Base-by-base conservation (phyloP, 177 flowering plant genomes). In the Vitis hybrid region DNA sequence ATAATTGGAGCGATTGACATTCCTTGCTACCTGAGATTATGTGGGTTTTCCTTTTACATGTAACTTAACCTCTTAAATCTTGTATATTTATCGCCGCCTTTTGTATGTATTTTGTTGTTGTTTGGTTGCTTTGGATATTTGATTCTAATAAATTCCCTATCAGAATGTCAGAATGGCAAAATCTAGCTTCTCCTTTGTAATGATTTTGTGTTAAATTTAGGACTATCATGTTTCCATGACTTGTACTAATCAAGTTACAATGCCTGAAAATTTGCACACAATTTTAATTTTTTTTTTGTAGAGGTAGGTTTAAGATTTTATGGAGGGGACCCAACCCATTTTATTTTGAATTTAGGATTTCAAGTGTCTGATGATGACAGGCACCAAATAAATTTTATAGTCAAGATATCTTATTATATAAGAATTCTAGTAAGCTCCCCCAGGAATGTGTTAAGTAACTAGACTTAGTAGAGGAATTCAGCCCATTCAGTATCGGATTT, bases 1-100 rank as follows among this genome's bases (percentile, higher is more conserved):
- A 92, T 78, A 82, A 83, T 73, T 92, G 97, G 95, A 92, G 95
- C 62, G 95, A 90, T 66, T 90, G 74, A 86, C 62, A 45, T 65
- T 55, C 8, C 9, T 30, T 59, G 52, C 61, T 32, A 32, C 54
- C 54, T 19, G 45, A 5, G 45, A 7, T 40, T 7, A 40, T 40
- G 45, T 40, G 45, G 45, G 45, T 40, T 40, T 26, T 26, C 0
- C 56, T 54, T 15, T 54, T 55, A 14, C 5, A 14, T 55, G 58
- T 55, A 55, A 17, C 58, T 55, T 55, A 14, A 14, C 58, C 18
- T 55, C 17, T 55, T 55, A 14, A 55, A 55, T 58, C 30, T 8
- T 19, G 26, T 18, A 7, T 58, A 18, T 32, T 61, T n/a, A 2
- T 21, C 5, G 2, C n/a, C 51, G 30, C 18, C 26, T 23, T 34